A percentile compares a stretch with the other conserved stretches of the same genome.
These are phyloP conservation scores for Cunninghamia lanceolata DNA, from an alignment of 75 land plant species.

Conservation along the genomic window DNA sequence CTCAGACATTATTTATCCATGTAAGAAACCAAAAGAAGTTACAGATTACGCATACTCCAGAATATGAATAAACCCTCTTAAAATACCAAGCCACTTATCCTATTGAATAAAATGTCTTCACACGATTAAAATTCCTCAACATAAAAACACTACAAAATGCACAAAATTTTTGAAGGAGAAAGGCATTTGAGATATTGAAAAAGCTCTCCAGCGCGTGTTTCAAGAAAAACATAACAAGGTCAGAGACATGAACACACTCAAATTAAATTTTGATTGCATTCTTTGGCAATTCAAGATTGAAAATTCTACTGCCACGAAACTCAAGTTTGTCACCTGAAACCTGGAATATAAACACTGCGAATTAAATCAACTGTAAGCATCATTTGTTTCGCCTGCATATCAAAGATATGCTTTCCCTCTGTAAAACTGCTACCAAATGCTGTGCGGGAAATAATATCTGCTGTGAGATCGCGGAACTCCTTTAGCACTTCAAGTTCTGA, in stretches of 20 bases:
- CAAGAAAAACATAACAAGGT: background rate
- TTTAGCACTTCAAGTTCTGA: too few relatives aligned
- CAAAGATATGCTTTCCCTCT: too few relatives aligned
- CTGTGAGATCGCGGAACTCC: too few relatives aligned
- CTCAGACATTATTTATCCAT: background rate
- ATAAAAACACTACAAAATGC: conserved; percentile 12
- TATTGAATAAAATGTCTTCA: too few relatives aligned
- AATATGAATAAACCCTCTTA: too few relatives aligned
- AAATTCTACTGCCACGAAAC: background rate
- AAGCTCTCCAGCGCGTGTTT: background rate
- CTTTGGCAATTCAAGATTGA: background rate
- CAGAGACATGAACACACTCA: background rate
- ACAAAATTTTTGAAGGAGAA: background rate
- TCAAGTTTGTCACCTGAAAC: background rate
- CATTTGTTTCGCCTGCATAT: too few relatives aligned
- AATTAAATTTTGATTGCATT: too few relatives aligned
- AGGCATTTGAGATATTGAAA: background rate
- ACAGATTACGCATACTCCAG: too few relatives aligned
- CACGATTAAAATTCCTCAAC: too few relatives aligned
- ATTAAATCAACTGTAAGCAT: too few relatives aligned
- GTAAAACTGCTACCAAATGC: too few relatives aligned
- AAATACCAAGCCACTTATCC: background rate
- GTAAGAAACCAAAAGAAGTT: background rate
- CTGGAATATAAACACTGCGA: background rate
- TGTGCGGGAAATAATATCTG: too few relatives aligned